Percentiles rank a stretch among this genome's conserved stretches.
Evolutionary conservation across 345 rosid genomes (phyloP).

Genomic region (Trapa incisa): DNA sequence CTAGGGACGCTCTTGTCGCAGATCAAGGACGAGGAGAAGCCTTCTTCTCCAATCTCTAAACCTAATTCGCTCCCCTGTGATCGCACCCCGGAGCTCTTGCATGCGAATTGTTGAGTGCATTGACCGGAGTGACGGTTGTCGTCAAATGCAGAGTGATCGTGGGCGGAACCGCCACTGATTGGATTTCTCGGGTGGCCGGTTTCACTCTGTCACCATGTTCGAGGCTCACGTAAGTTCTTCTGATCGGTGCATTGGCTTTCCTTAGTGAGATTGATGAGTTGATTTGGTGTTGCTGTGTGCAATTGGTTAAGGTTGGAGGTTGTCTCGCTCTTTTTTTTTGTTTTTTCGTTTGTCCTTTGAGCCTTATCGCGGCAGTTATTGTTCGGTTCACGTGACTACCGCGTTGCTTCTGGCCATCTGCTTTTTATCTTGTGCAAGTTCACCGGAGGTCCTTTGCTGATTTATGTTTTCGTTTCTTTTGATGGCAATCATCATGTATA

Average conservation of each 20-base stretch:
- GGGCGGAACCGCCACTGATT: conserved; percentile 2
- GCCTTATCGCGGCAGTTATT: background rate
- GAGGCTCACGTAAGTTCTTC: conserved; percentile 65
- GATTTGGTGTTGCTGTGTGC: background rate
- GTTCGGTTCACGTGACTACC: background rate
- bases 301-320: background rate
- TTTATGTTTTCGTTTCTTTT: background rate
- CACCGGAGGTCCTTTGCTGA: background rate
- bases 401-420: background rate
- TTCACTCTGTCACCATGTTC: conserved; percentile 47
- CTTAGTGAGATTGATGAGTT: conserved; percentile 2
- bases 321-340: background rate
- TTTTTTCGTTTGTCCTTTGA: background rate
- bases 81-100: background rate
- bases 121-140: conserved; percentile 1
- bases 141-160: conserved; percentile 3
- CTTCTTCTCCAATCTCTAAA: background rate
- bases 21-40: background rate
- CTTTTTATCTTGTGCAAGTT: background rate
- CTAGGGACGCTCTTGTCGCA: background rate
- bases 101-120: background rate
- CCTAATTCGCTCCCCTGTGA: background rate
- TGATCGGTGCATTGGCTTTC: background rate
- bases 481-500: background rate
- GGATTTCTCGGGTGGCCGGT: conserved; percentile 4